Evolutionary conservation across 331 rosid genomes (phyloP).

Genomic region (Pyrus hybrid): DNA sequence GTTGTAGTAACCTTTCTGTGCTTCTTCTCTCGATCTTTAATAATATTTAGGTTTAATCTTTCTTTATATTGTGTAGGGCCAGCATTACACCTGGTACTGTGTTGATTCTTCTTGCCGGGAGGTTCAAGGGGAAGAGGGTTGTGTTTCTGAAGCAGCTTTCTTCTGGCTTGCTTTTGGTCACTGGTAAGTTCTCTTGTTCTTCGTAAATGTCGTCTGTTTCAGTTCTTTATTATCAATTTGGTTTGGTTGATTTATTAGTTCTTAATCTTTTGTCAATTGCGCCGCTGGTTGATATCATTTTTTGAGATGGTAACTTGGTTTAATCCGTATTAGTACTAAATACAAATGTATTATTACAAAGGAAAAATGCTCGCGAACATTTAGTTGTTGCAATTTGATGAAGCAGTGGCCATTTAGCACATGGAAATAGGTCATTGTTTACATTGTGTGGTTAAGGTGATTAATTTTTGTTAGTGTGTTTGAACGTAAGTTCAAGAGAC

Average conservation of each 20-base stretch:
- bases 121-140: constrained; percentile 66
- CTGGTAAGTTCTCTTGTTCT: constrained; percentile 29
- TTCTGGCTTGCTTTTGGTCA: constrained; percentile 47
- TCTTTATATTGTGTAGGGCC: constrained; percentile 16
- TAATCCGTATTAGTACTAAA: not conserved
- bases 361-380: not conserved
- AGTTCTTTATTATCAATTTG: not conserved
- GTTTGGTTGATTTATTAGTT: not conserved
- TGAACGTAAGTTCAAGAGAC: not conserved
- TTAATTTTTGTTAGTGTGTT: not conserved
- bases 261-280: not conserved
- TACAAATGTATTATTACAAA: not conserved
- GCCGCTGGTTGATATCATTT: not conserved
- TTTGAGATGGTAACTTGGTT: not conserved
- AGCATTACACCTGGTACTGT: constrained; percentile 59
- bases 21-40: not conserved
- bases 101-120: constrained; percentile 55
- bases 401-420: not conserved
- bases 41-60: not conserved
- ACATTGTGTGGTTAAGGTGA: not conserved
- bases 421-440: not conserved
- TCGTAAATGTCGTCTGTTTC: not conserved
- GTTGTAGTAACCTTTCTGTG: not conserved
- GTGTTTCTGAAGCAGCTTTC: constrained; percentile 54
- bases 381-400: not conserved